Conservation (phyloP, 768 basidiomycete species). For the Mycena venus region DNA sequence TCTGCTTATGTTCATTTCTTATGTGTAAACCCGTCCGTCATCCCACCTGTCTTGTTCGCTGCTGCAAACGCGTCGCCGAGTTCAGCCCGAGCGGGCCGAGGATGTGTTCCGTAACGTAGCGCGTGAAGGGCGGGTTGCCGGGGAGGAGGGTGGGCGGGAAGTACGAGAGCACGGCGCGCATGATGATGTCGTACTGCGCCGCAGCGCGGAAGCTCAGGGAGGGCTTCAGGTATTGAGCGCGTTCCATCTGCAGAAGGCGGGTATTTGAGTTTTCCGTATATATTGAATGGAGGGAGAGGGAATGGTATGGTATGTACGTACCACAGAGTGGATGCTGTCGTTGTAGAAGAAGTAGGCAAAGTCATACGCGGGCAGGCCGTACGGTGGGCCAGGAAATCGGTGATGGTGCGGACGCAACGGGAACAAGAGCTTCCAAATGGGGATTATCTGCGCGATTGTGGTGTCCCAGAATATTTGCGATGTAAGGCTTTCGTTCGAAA, state of each 20-base stretch:
- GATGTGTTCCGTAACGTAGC: conserved; percentile 3
- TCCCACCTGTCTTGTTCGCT: conserved; percentile 1
- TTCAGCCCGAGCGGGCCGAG: conserved; percentile 8
- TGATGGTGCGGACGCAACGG: neutral
- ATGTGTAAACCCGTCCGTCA: conserved; percentile 7
- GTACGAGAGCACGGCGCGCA: too few relatives aligned
- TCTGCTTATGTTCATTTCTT: neutral
- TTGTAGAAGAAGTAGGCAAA: neutral
- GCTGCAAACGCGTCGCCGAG: neutral
- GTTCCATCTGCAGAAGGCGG: neutral
- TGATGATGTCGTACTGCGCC: neutral
- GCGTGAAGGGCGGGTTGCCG: too few relatives aligned
- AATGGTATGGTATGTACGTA: too few relatives aligned
- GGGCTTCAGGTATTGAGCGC: neutral
- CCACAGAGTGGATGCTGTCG: neutral
- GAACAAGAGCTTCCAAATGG: neutral
- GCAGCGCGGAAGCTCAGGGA: neutral
- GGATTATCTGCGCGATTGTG: neutral
- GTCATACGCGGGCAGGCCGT: neutral
- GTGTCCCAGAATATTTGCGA: neutral
- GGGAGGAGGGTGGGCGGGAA: too few relatives aligned
- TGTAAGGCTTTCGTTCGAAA: neutral
- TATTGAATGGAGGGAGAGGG: too few relatives aligned
- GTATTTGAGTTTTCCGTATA: too few relatives aligned
- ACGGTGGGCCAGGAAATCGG: neutral